Percentiles rank a stretch among this genome's conserved stretches.
These are phyloP conservation scores for Aspergillus cavernicola DNA, from an alignment of 495 filamentous ascomycete genomes.

Conservation along the genomic window DNA sequence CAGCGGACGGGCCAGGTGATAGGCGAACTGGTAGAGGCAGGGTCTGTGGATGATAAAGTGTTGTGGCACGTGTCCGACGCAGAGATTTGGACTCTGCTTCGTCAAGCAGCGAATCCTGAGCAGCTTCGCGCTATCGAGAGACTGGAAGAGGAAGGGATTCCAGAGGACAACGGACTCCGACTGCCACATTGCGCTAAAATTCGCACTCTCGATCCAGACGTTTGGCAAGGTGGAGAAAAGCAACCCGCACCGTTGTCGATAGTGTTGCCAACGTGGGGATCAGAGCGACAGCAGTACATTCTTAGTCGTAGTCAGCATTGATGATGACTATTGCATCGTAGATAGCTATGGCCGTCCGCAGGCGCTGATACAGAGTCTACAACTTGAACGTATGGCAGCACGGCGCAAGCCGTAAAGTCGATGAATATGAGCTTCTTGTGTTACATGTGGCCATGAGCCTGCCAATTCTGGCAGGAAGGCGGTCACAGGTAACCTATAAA, in stretches of 20 bases:
- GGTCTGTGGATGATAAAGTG: constrained; percentile 24
- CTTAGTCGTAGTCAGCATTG: constrained; percentile 6
- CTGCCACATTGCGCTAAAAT: constrained; percentile 30
- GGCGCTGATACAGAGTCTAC: neutral
- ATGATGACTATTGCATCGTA: neutral
- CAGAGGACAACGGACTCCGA: constrained; percentile 24
- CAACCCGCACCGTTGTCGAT: constrained; percentile 28
- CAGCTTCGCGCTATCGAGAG: constrained; percentile 23
- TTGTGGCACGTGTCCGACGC: constrained; percentile 36
- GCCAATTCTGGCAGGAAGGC: no score
- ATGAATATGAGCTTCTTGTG: neutral
- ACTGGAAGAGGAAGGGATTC: constrained; percentile 30
- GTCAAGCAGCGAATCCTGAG: constrained; percentile 21
- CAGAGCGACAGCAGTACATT: constrained; percentile 34
- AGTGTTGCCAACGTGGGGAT: constrained; percentile 27
- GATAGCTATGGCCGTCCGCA: neutral
- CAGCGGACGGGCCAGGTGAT: constrained; percentile 32
- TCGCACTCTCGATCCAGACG: constrained; percentile 38
- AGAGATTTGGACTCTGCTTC: constrained; percentile 35
- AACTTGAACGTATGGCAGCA: neutral
- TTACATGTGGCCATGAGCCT: no score
- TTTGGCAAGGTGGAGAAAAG: constrained; percentile 17
- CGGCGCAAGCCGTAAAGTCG: neutral
- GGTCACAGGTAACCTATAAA: no score
- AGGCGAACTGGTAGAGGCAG: constrained; percentile 18